Conservation (phyloP, 2,329 filamentous ascomycete species). For the Phaeosphaeriaceae sp. region DNA sequence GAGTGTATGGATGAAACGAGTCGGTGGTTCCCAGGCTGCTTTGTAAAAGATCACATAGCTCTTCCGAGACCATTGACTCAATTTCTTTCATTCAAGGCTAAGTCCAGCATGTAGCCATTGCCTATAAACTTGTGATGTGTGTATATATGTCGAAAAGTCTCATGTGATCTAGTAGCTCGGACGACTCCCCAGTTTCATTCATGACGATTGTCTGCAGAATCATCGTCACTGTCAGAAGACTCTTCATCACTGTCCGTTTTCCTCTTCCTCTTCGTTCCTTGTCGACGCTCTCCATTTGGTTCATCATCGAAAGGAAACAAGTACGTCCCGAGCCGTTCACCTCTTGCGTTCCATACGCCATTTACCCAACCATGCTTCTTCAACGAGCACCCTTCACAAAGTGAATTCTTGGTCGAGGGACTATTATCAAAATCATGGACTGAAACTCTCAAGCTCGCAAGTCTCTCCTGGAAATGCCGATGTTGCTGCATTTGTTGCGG, state of each 20-base stretch:
- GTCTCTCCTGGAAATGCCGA: conserved; percentile 6
- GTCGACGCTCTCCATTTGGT: neutral
- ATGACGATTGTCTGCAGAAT: neutral
- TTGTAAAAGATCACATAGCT: too few species aligned
- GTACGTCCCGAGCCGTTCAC: conserved; percentile 10
- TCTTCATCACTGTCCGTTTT: neutral
- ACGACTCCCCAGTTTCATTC: too few species aligned
- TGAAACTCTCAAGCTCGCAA: conserved; percentile 19
- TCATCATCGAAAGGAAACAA: conserved; percentile 10
- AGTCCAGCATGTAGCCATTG: neutral
- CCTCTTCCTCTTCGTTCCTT: neutral
- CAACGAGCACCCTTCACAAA: neutral
- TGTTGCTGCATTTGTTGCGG: conserved; percentile 6
- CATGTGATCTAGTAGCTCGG: too few species aligned
- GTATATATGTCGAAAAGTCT: too few species aligned
- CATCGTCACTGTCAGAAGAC: neutral
- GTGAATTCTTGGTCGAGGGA: neutral
- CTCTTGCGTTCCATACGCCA: conserved; percentile 17
- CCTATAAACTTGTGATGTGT: neutral
- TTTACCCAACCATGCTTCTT: conserved; percentile 22
- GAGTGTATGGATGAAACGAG: too few species aligned
- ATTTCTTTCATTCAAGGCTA: neutral
- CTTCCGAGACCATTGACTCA: too few species aligned
- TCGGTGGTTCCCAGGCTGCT: too few species aligned
- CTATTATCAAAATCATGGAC: neutral